These are phyloP conservation scores for Zychaea mexicana DNA, from an alignment of 371 early-diverging fungal genomes.

Conservation along the genomic window DNA sequence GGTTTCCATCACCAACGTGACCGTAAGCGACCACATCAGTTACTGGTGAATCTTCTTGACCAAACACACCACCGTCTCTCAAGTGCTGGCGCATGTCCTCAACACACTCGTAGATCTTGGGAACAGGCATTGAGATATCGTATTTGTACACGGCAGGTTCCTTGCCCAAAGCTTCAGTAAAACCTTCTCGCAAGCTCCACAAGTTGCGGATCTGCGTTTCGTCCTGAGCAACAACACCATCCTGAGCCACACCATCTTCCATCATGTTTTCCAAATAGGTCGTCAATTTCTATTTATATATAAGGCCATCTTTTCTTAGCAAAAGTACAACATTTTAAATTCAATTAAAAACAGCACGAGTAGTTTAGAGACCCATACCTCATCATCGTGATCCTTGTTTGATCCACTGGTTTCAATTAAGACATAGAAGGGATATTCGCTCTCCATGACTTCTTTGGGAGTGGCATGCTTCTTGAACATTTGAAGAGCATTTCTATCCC, in stretches of 20 bases:
- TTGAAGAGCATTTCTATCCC: conserved; percentile 74
- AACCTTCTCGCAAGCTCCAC: conserved; percentile 93
- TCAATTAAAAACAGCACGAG: no score
- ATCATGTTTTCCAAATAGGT: conserved; percentile 71
- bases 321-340: background rate
- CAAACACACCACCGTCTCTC: conserved; percentile 53
- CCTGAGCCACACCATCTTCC: conserved; percentile 69
- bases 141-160: conserved; percentile 91
- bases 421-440: conserved; percentile 84
- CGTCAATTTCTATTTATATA: conserved; percentile 60
- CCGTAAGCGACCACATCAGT: conserved; percentile 89
- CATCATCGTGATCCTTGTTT: conserved; percentile 91
- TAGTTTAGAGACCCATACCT: conserved; percentile 31
- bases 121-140: conserved; percentile 88
- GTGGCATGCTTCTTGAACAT: conserved; percentile 72
- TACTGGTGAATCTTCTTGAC: conserved; percentile 56
- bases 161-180: conserved; percentile 88
- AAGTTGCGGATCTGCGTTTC: conserved; percentile 68
- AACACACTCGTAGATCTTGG: conserved; percentile 85
- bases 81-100: conserved; percentile 77
- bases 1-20: conserved; percentile 89
- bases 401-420: conserved; percentile 94
- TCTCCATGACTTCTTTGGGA: conserved; percentile 65
- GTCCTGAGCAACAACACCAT: conserved; percentile 93
- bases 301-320: background rate